These are phyloP conservation scores for Irpex sp. DNA, from an alignment of 1,284 basidiomycete species.

Conservation along the genomic window DNA sequence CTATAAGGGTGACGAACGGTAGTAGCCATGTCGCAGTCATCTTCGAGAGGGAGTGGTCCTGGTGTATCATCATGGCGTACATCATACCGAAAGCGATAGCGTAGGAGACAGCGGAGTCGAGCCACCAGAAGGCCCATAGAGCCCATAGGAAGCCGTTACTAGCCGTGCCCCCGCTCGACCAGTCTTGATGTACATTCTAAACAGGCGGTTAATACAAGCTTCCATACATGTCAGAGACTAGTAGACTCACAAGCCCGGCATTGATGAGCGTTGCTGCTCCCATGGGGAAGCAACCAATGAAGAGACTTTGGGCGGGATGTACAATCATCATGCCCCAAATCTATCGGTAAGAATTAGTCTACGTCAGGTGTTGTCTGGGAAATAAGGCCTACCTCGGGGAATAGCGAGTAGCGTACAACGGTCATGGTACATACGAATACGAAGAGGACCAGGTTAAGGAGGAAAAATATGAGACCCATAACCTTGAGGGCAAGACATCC, in stretches of 20 bases:
- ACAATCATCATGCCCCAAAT: conserved; percentile 31
- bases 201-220: not conserved
- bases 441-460: conserved; percentile 52
- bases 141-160: conserved; percentile 44
- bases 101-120: conserved; percentile 45
- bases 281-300: conserved; percentile 60
- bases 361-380: not conserved
- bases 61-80: conserved; percentile 52
- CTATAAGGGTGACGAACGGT: conserved; percentile 59
- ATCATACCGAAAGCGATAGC: conserved; percentile 52
- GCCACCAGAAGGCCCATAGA: conserved; percentile 64
- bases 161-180: conserved; percentile 34
- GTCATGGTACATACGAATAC: conserved; percentile 39
- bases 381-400: conserved; percentile 34
- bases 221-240: not conserved
- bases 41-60: conserved; percentile 42
- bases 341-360: conserved; percentile 7
- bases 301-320: conserved; percentile 57
- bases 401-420: conserved; percentile 44
- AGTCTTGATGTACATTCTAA: conserved; percentile 30
- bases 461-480: conserved; percentile 41
- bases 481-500: conserved; percentile 28
- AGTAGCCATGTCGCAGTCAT: conserved; percentile 56
- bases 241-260: conserved; percentile 21
- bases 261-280: conserved; percentile 50